phyloP scores from a whole-genome alignment of 1,284 basidiomycete species.

The Ustilago hordei region DNA sequence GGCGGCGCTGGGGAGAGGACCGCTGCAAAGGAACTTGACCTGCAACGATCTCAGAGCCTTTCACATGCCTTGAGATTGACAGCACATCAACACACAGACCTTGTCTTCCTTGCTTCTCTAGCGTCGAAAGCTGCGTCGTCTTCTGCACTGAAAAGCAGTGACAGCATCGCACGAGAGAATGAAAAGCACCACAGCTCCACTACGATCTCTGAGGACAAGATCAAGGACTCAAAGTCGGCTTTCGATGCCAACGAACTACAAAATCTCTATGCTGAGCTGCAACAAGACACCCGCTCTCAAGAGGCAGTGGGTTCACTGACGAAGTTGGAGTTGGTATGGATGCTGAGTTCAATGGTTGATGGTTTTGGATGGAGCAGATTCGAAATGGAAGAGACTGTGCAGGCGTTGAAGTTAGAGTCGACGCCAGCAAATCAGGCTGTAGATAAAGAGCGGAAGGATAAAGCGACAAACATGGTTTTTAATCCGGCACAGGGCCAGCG shows the following conservation, averaged over 20 bases:
- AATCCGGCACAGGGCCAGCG: conserved; percentile 28
- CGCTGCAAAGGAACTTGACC: background rate
- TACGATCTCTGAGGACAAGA: conserved; percentile 29
- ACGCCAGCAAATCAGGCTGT: conserved; percentile 18
- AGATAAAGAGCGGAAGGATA: conserved; percentile 25
- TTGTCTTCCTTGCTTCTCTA: conserved; percentile 24
- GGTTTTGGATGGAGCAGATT: conserved; percentile 34
- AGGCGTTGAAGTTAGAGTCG: conserved; percentile 21
- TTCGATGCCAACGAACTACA: conserved; percentile 20
- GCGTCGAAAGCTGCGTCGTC: conserved; percentile 8
- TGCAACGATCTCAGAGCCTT: background rate
- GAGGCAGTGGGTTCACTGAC: conserved; percentile 3
- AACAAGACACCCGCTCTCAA: background rate
- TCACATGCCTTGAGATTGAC: conserved; percentile 18
- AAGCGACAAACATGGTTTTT: conserved; percentile 36
- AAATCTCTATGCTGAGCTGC: background rate
- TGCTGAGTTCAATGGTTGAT: conserved; percentile 19
- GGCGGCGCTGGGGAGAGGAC: conserved; percentile 9
- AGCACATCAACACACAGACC: conserved; percentile 32
- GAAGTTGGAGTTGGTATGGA: conserved; percentile 30
- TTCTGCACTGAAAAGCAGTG: background rate
- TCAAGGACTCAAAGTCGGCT: conserved; percentile 20
- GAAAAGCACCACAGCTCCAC: conserved; percentile 22
- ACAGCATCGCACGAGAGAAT: conserved; percentile 1
- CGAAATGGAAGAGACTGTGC: conserved; percentile 14